Evolutionary conservation across 345 rosid genomes (phyloP).

Genomic region (Cardiospermum halicacabum): DNA sequence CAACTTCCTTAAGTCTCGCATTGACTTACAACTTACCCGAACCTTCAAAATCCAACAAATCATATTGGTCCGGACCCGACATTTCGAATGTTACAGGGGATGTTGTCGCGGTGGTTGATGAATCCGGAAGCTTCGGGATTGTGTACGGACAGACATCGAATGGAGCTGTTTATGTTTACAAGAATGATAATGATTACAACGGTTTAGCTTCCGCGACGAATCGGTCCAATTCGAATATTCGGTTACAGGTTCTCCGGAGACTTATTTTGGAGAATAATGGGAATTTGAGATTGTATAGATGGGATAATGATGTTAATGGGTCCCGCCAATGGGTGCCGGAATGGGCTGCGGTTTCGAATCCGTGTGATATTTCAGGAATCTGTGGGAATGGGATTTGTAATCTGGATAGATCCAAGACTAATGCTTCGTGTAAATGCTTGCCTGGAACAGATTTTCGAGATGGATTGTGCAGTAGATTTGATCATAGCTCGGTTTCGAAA

Average conservation of each 20-base stretch:
- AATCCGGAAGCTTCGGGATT: conserved; percentile 81
- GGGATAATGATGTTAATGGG: conserved; percentile 77
- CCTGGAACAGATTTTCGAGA: conserved; percentile 51
- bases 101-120: conserved; percentile 64
- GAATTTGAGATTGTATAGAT: conserved; percentile 69
- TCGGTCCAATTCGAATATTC: conserved; percentile 25
- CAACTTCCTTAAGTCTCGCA: conserved; percentile 78
- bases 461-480: conserved; percentile 44
- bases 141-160: conserved; percentile 66
- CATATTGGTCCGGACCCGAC: conserved; percentile 89
- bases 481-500: conserved; percentile 36
- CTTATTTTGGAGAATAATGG: conserved; percentile 74
- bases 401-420: conserved; percentile 62
- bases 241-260: conserved; percentile 39
- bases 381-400: conserved; percentile 86
- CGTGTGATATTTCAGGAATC: conserved; percentile 78
- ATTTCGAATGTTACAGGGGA: conserved; percentile 83
- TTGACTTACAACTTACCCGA: conserved; percentile 58
- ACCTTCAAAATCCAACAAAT: conserved; percentile 42
- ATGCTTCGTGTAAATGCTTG: conserved; percentile 67
- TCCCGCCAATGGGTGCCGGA: conserved; percentile 81
- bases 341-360: conserved; percentile 92
- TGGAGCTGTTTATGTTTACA: conserved; percentile 78
- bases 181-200: conserved; percentile 51
- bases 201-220: conserved; percentile 38